Evolutionary conservation across 1,284 basidiomycete species (phyloP), one percentile per base, ranked within the genome.

Genomic region (Malassezia equina): DNA sequence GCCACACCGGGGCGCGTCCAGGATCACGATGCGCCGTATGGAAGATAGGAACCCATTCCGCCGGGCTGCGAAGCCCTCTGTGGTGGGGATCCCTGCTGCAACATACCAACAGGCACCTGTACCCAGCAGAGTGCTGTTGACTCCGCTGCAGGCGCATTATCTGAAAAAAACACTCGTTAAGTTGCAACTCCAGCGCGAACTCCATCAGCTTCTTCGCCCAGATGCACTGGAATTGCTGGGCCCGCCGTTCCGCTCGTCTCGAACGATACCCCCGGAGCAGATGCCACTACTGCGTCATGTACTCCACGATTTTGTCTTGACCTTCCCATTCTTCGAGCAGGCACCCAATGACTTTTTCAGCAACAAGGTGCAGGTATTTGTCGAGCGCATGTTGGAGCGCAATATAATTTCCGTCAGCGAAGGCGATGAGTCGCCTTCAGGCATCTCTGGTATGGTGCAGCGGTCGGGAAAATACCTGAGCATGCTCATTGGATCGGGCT

Each of bases 141-240:
- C 87, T 0, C 86, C 90, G 4, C 77, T 90, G 27, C 83, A 89
- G 34, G 88, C 89, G 1, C 90, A 95, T 72, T 95, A 95, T 75
- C 85, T 95, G 72, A 95, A 94, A 78, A 91, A 93, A 76, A 81
- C 86, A n/a, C 83, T 95, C 51, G 82, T 96, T 42, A 83, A 86
- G 62, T 82, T 94, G 40, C 84, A 95, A 75, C 78, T 79, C 32
- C 91, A 96, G 29, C 48, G 39, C 8, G 71, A 74, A 44, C 55
- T 73, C 7, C 41, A 51, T 17, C 45, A 59, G 43, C 25, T 51
- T 25, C 39, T 47, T 13, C 34, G 44, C 12, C 31, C 59, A 47
- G 66, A 73, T 55, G 71, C 67, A 0, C 67, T 74, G 11, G 66
- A 65, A 29, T 64, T 63, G 29, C 64, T 74, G 25, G 71, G 71